Conservation (phyloP, 2,329 filamentous ascomycete genomes). For the Tolypocladium amazonense region DNA sequence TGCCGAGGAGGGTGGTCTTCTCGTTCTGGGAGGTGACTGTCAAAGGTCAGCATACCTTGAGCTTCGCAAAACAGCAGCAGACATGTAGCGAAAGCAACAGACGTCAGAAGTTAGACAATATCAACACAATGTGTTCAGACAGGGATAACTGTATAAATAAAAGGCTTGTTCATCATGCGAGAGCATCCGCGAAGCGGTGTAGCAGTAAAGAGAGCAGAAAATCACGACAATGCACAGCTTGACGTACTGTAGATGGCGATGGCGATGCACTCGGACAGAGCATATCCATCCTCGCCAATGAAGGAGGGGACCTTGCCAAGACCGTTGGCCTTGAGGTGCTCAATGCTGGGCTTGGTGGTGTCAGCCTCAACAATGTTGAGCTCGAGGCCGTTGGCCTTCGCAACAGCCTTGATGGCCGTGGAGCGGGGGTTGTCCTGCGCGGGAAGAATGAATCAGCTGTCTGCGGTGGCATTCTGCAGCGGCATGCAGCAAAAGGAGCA, state of each 20-base stretch:
- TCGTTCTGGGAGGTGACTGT: constrained; percentile 98
- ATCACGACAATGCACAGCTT: neutral
- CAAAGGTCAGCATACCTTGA: constrained; percentile 19
- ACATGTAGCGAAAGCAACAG: neutral
- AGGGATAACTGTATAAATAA: constrained; percentile 90
- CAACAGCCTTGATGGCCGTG: constrained; percentile 80
- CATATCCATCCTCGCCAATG: constrained; percentile 82
- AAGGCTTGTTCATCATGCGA: constrained; percentile 61
- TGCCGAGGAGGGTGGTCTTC: constrained; percentile 98
- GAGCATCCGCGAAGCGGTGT: neutral
- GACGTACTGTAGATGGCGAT: constrained; percentile 92
- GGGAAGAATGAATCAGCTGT: constrained; percentile 11
- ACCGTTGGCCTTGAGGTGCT: constrained; percentile 78
- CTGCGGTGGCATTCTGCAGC: constrained; percentile 7
- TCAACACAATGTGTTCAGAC: constrained; percentile 92
- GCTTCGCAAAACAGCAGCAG: neutral
- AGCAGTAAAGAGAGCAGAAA: neutral
- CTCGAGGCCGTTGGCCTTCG: constrained; percentile 95
- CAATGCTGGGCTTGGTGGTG: constrained; percentile 52
- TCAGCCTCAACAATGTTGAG: constrained; percentile 72
- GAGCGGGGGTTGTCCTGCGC: constrained; percentile 78
- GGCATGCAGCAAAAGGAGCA: constrained; percentile 1
- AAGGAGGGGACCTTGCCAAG: constrained; percentile 92
- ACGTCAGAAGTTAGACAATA: constrained; percentile 73
- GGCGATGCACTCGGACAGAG: constrained; percentile 81